These are phyloP conservation scores for Cytauxzoon felis DNA, from an alignment of 169 alveolate species.

Conservation along the genomic window DNA sequence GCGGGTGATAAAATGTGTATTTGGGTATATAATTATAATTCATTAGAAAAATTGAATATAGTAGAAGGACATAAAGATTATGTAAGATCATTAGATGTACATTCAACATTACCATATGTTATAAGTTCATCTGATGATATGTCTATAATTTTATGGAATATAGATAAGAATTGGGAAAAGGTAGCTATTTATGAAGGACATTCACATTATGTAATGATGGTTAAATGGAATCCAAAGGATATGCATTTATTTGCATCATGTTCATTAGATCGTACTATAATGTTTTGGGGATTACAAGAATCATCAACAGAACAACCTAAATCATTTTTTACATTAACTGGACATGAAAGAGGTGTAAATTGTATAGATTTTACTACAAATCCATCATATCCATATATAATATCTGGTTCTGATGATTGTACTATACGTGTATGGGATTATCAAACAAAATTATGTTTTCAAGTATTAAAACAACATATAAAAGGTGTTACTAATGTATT, in stretches of 20 bases:
- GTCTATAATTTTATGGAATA: slow-evolving; percentile 91
- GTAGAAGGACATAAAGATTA: slow-evolving; percentile 97
- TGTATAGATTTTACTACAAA: slow-evolving; percentile 79
- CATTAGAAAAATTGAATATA: slow-evolving; percentile 90
- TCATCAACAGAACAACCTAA: slow-evolving; percentile 51
- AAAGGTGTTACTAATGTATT: slow-evolving; percentile 88
- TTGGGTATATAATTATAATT: slow-evolving; percentile 92
- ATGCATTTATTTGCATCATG: slow-evolving; percentile 93
- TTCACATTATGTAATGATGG: slow-evolving; percentile 97
- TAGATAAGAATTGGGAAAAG: slow-evolving; percentile 91
- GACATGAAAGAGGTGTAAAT: slow-evolving; percentile 97
- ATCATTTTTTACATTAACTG: slow-evolving; percentile 93
- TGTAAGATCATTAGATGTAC: slow-evolving; percentile 94
- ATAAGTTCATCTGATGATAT: slow-evolving; percentile 96
- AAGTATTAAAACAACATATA: slow-evolving; percentile 92
- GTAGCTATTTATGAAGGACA: slow-evolving; percentile 92
- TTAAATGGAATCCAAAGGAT: slow-evolving; percentile 95
- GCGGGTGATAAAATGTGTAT: slow-evolving; percentile 92
- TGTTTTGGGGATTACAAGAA: slow-evolving; percentile 84
- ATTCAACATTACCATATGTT: slow-evolving; percentile 90
- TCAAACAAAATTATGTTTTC: slow-evolving; percentile 95
- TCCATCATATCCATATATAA: slow-evolving; percentile 90
- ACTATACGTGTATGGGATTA: slow-evolving; percentile 98
- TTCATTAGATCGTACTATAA: slow-evolving; percentile 91
- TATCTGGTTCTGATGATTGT: slow-evolving; percentile 95